A percentile compares a stretch with the other conserved stretches of the same genome.
These are phyloP conservation scores for Ceratocystiopsis sp. DNA, from an alignment of 2,329 filamentous ascomycete genomes.

Conservation along the genomic window DNA sequence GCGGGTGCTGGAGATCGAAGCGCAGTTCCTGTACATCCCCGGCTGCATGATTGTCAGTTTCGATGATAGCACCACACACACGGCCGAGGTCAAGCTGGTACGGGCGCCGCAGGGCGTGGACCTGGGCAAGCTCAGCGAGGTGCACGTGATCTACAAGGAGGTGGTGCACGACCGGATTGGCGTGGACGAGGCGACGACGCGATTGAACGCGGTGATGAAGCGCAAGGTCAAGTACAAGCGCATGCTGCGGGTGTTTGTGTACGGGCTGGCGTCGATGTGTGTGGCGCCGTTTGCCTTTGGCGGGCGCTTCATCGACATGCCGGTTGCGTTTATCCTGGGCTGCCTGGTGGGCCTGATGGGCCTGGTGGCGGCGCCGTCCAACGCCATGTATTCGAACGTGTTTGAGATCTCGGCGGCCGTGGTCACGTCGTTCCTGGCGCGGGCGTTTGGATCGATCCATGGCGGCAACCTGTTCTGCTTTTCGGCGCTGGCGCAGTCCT, in stretches of 20 bases:
- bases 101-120: slow-evolving; percentile 52
- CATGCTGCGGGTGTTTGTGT: slow-evolving; percentile 45
- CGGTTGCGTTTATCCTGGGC: slow-evolving; percentile 59
- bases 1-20: slow-evolving; percentile 74
- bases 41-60: slow-evolving; percentile 93
- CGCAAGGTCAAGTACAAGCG: slow-evolving; percentile 28
- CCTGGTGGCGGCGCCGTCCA: slow-evolving; percentile 55
- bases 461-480: slow-evolving; percentile 48
- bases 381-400: slow-evolving; percentile 38
- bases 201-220: slow-evolving; percentile 37
- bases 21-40: slow-evolving; percentile 78
- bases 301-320: slow-evolving; percentile 60
- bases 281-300: slow-evolving; percentile 71
- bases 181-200: slow-evolving; percentile 50
- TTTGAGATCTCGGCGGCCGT: slow-evolving; percentile 34
- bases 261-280: slow-evolving; percentile 57
- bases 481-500: slow-evolving; percentile 53
- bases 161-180: slow-evolving; percentile 64
- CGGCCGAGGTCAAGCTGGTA: slow-evolving; percentile 64
- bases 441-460: slow-evolving; percentile 50
- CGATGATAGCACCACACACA: slow-evolving; percentile 55
- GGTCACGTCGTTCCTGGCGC: slow-evolving; percentile 49
- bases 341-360: slow-evolving; percentile 59
- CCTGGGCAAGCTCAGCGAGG: slow-evolving; percentile 55
- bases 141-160: slow-evolving; percentile 64